Base-by-base conservation (phyloP, 1,284 basidiomycete species). In the Tremellales sp. region DNA sequence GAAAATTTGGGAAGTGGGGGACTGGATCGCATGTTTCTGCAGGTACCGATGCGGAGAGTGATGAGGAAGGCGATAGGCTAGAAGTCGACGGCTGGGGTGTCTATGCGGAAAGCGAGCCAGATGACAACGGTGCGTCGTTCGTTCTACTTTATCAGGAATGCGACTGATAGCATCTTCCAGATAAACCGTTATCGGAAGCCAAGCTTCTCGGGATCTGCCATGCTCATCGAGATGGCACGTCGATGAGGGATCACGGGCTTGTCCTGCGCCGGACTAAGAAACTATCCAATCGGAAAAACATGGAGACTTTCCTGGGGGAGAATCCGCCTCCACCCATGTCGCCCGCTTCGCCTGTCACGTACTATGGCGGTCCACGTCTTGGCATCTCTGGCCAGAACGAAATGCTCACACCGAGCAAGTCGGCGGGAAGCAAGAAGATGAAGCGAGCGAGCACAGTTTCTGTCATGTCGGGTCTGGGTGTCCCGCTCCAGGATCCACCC, bases 391-490 rank as follows among this genome's bases (percentile, higher is more conserved):
- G 43, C 36, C 13, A 49, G 27, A 27, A 19, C 29, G 26, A 28
- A n/a, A 27, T 53, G 16, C 40, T 55, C 12, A 53, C 57, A 8
- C 60, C 60, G 5, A 37, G 40, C 29, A 33, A 45, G 13, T 43
- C 49, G 9, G 44, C 25, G 21, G 31, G 51, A 0, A 66, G 43
- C 44, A 86, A 83, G 65, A 82, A 83, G 48, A 85, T 85, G 66
- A 93, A 94, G 61, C 85, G 94, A 26, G 94, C 94, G 0, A 93
- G 89, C 62, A 89, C 89, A 0, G 83, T 97, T 62, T 94, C 90
- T 66, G 83, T 98, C 58, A 84, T 98, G 70, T 93, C 88, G 37
- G 91, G 90, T 0, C 79, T 97, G 3, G 89, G 89, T 25, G 87
- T 92, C 10, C 80, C 78, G 5, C 79, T 87, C 53, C 83, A 85